Percentiles rank a stretch among this genome's conserved stretches.
These are phyloP conservation scores for Neocatenulostroma microsporum DNA, from an alignment of 2,329 filamentous ascomycete species.

Conservation along the genomic window DNA sequence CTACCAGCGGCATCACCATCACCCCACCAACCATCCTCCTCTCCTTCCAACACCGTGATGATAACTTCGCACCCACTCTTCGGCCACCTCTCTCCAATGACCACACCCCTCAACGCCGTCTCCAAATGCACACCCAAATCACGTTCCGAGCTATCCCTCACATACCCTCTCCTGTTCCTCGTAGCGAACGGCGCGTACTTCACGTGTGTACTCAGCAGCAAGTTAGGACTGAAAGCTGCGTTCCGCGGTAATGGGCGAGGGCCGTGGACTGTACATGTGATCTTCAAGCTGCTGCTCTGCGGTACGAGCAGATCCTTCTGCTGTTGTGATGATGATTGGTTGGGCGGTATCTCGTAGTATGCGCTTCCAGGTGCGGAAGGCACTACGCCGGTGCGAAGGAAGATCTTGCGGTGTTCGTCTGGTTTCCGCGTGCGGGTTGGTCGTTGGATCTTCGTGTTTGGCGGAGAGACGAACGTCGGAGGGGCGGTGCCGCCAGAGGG, in stretches of 20 bases:
- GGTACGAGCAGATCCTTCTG: slow-evolving; percentile 2
- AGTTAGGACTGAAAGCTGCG: slow-evolving; percentile 83
- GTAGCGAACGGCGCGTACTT: slow-evolving; percentile 96
- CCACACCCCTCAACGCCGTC: slow-evolving; percentile 76
- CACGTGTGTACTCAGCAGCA: slow-evolving; percentile 85
- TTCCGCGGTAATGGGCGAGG: slow-evolving; percentile 84
- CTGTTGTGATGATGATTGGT: slow-evolving; percentile 20
- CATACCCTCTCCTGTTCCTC: slow-evolving; percentile 70
- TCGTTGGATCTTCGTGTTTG: slow-evolving; percentile 33
- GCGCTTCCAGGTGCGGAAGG: slow-evolving; percentile 91
- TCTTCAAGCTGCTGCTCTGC: slow-evolving; percentile 62
- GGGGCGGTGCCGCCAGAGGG: slow-evolving; percentile 69
- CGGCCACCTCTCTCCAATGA: slow-evolving; percentile 94
- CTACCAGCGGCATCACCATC: slow-evolving; percentile 43
- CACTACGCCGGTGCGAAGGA: slow-evolving; percentile 83
- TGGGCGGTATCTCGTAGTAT: slow-evolving; percentile 59
- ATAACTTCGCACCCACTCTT: slow-evolving; percentile 96
- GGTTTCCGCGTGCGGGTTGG: slow-evolving; percentile 54
- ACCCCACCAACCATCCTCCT: slow-evolving; percentile 67
- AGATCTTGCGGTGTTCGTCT: slow-evolving; percentile 75
- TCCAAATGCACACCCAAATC: slow-evolving; percentile 88
- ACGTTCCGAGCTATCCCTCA: slow-evolving; percentile 76
- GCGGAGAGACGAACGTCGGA: slow-evolving; percentile 58
- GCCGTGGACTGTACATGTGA: slow-evolving; percentile 88
- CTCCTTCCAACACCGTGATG: slow-evolving; percentile 85